Base-by-base conservation (phyloP, 805 yeast genomes). In the Kodamaea jinghongensis region DNA sequence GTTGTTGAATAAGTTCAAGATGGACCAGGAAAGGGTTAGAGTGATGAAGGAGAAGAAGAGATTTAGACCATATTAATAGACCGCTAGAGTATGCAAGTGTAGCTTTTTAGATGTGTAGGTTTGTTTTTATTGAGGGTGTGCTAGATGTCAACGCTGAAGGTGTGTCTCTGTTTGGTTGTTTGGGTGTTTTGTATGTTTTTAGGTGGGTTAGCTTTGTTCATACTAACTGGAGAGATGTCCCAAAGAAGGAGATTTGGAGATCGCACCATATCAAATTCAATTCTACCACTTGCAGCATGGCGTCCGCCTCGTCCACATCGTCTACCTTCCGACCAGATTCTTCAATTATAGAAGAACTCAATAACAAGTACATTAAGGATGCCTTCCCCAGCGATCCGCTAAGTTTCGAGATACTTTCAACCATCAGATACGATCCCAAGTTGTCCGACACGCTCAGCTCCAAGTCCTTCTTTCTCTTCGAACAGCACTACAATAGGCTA, bases 1-100 rank as follows among this genome's bases (percentile, higher is more conserved):
- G 39, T 70, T 93, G 56, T 71, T 93, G 56, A 70, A 63, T 42
- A 87, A 89, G 58, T 93, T 90, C 67, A 88, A 86, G 60, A 81
- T 80, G 45, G 99, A 93, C 63, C 97, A 93, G 67, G 91, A 83
- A 51, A 81, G 81, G 60, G 86, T 93, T 38, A 77, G 76, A 50
- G 63, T 74, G 45, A 80, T 93, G 82, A 86, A 76, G 59, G 89
- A 85, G 49, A 83, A 78, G 71, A 83, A 83, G 59, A 78, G 81
- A 56, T 90, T 91, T 65, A 82, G 81, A 55, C 99, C 98, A 0
- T 91, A 87, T 59, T 84, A 65, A 25, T 17, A 9, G 17, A 30
- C 13, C 9, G 20, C 6, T n/a, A 27, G 5, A 27, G 12, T 5
- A n/a, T 6, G 30, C 6, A 13, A n/a, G 15, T 13, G 14, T n/a